Conservation (phyloP, 1,284 basidiomycete species). For the Fomitopsis schrenkii region DNA sequence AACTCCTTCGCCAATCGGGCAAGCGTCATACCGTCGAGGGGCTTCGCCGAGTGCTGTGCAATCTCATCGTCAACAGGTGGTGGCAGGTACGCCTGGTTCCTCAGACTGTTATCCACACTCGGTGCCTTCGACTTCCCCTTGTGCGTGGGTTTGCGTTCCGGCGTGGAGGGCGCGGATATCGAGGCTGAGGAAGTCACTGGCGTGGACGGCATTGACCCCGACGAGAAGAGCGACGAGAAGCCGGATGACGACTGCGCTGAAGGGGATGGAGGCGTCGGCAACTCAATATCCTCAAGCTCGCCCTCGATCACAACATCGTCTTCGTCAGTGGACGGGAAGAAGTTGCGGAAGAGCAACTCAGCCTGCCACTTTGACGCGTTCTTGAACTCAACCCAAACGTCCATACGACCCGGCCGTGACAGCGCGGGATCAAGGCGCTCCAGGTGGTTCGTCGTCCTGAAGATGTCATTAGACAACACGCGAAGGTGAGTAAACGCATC, state of each 20-base stretch:
- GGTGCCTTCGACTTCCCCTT: conserved; percentile 20
- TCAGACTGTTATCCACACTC: conserved; percentile 33
- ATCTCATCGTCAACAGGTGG: conserved; percentile 61
- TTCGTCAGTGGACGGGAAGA: conserved; percentile 74
- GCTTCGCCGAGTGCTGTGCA: conserved; percentile 56
- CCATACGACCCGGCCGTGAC: conserved; percentile 83
- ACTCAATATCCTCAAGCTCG: conserved; percentile 46
- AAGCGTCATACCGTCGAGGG: conserved; percentile 58
- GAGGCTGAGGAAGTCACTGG: conserved; percentile 28
- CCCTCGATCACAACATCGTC: conserved; percentile 35
- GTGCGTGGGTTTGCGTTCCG: conserved; percentile 12
- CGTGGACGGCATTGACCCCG: conserved; percentile 18
- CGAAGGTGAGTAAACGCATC: background rate
- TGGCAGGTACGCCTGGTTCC: conserved; percentile 59
- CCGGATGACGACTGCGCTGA: conserved; percentile 26
- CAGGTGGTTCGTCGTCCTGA: conserved; percentile 78
- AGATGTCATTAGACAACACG: conserved; percentile 4
- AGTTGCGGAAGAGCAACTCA: conserved; percentile 78
- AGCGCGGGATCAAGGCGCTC: conserved; percentile 80
- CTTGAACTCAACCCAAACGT: conserved; percentile 87
- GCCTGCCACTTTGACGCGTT: conserved; percentile 80
- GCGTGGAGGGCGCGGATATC: conserved; percentile 15
- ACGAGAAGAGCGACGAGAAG: conserved; percentile 23
- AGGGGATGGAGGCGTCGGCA: conserved; percentile 35
- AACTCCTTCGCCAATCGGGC: conserved; percentile 66